phyloP scores from a whole-genome alignment of 148 eudicot species.

The Selenicereus undatus region DNA sequence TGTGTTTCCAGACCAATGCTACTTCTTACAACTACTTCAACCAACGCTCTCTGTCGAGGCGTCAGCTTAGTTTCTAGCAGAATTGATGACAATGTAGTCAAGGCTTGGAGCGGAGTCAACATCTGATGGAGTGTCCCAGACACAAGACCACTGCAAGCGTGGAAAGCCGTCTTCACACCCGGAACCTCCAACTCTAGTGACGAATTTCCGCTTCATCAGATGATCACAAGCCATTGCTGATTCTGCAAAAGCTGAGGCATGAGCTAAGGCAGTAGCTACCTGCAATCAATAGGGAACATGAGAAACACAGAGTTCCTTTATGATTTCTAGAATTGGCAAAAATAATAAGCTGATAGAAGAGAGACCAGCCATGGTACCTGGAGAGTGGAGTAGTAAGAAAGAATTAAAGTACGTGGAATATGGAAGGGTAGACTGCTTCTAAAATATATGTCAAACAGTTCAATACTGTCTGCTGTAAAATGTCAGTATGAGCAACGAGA shows the following conservation, averaged over 20 bases:
- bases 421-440: conserved; percentile 4
- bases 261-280: conserved; percentile 74
- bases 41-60: conserved; percentile 57
- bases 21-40: conserved; percentile 50
- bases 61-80: conserved; percentile 51
- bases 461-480: neutral
- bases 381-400: neutral
- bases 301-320: neutral
- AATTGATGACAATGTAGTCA: conserved; percentile 46
- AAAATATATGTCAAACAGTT: neutral
- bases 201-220: conserved; percentile 44
- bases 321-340: neutral
- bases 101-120: conserved; percentile 54
- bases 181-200: conserved; percentile 42
- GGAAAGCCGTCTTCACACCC: conserved; percentile 43
- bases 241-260: conserved; percentile 54
- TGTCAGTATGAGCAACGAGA: neutral
- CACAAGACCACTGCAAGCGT: conserved; percentile 43
- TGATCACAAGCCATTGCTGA: conserved; percentile 49
- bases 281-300: conserved; percentile 8
- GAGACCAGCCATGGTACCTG: neutral
- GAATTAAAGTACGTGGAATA: neutral
- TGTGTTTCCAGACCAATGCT: conserved; percentile 48
- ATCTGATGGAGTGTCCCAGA: conserved; percentile 53
- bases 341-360: neutral